A percentile compares a stretch with the other conserved stretches of the same genome.
These are phyloP conservation scores for Xylaria acuta DNA, from an alignment of 495 filamentous ascomycete species.

Conservation along the genomic window DNA sequence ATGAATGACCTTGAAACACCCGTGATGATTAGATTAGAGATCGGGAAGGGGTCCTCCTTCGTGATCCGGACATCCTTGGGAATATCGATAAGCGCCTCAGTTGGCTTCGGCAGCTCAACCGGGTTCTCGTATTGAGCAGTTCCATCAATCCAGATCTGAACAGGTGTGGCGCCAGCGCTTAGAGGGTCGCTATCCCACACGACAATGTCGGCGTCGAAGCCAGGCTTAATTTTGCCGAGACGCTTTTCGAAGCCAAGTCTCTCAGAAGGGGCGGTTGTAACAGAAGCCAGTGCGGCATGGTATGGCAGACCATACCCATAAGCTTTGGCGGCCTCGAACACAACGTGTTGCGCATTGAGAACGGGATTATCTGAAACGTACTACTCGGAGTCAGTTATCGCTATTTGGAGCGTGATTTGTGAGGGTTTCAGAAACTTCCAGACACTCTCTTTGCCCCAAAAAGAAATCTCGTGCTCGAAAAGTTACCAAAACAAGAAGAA, in stretches of 20 bases:
- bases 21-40: constrained; percentile 53
- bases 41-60: constrained; percentile 43
- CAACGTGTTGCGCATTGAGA: constrained; percentile 56
- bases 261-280: constrained; percentile 67
- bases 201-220: constrained; percentile 70
- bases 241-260: constrained; percentile 63
- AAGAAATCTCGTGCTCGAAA: background rate
- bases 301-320: constrained; percentile 67
- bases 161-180: constrained; percentile 63
- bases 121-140: constrained; percentile 56
- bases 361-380: constrained; percentile 51
- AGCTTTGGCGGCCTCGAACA: constrained; percentile 66
- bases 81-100: constrained; percentile 33
- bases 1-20: constrained; percentile 54
- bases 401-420: background rate
- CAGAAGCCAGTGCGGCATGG: constrained; percentile 64
- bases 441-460: background rate
- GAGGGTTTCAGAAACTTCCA: background rate
- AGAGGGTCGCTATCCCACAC: constrained; percentile 72
- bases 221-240: constrained; percentile 65
- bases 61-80: constrained; percentile 38
- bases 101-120: constrained; percentile 49
- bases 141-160: constrained; percentile 72
- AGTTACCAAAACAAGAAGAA: background rate
- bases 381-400: background rate